phyloP scores from a whole-genome alignment of 768 basidiomycete species.

The Trametes maxima region DNA sequence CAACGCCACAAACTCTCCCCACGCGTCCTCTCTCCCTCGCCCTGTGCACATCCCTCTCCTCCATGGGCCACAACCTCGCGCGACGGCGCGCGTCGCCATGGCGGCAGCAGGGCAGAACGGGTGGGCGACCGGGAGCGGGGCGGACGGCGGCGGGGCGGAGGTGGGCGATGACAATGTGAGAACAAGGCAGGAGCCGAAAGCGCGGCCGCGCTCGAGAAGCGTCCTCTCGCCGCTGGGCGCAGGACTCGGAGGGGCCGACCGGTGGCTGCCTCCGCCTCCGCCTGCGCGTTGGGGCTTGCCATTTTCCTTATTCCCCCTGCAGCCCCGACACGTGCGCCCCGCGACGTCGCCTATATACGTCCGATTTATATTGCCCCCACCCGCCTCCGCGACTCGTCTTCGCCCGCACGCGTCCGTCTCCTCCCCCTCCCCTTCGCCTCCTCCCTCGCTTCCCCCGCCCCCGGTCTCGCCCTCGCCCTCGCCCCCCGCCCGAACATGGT shows the following conservation, averaged over 20 bases:
- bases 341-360: constrained; percentile 16
- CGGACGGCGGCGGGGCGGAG: neutral
- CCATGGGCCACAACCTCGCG: too few relatives aligned
- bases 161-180: constrained; percentile 1
- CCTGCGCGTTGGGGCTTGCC: neutral
- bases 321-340: constrained; percentile 13
- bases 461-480: neutral
- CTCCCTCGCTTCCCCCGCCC: constrained; percentile 8
- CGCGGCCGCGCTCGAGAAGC: constrained; percentile 11
- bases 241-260: too few relatives aligned
- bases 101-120: neutral
- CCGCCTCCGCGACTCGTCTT: neutral
- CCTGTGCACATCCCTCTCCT: too few relatives aligned
- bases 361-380: neutral
- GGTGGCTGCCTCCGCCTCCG: too few relatives aligned
- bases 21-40: too few relatives aligned
- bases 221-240: too few relatives aligned
- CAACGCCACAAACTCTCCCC: neutral
- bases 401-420: constrained; percentile 1
- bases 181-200: constrained; percentile 12
- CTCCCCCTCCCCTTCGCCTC: neutral
- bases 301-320: constrained; percentile 8
- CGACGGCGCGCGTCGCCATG: neutral
- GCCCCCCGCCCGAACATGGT: constrained; percentile 41
- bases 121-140: neutral